phyloP scores from a whole-genome alignment of 768 basidiomycete species.

The Panaeolus papilionaceus region DNA sequence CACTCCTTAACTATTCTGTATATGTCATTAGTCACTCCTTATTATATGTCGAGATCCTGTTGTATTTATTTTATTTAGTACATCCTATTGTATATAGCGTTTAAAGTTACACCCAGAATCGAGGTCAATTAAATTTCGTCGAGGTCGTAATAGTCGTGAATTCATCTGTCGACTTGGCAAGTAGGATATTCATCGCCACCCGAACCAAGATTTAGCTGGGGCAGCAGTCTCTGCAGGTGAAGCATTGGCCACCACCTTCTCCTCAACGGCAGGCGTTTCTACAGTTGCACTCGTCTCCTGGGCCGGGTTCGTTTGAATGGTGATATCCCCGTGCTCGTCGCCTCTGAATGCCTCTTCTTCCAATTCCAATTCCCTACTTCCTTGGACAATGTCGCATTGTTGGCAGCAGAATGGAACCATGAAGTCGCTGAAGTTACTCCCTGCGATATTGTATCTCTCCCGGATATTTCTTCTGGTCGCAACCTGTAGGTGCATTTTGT shows the following conservation, averaged over 20 bases:
- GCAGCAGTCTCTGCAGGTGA: too few species aligned
- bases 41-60: too few species aligned
- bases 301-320: not conserved
- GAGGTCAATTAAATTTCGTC: too few species aligned
- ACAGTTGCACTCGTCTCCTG: not conserved
- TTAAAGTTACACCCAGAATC: too few species aligned
- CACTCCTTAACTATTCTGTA: not conserved
- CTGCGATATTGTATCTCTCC: not conserved
- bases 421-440: not conserved
- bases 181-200: too few species aligned
- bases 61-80: too few species aligned
- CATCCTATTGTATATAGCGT: too few species aligned
- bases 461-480: not conserved
- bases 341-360: constrained; percentile 5
- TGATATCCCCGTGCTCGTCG: not conserved
- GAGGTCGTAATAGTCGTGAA: too few species aligned
- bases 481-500: not conserved
- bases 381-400: constrained; percentile 7
- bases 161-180: too few species aligned
- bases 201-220: too few species aligned
- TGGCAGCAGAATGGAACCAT: not conserved
- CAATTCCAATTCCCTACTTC: not conserved
- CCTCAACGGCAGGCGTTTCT: not conserved
- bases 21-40: too few species aligned
- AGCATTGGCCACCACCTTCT: too few species aligned